phyloP scores from a whole-genome alignment of 2,329 filamentous ascomycete genomes.

The Diaporthe longicolla region DNA sequence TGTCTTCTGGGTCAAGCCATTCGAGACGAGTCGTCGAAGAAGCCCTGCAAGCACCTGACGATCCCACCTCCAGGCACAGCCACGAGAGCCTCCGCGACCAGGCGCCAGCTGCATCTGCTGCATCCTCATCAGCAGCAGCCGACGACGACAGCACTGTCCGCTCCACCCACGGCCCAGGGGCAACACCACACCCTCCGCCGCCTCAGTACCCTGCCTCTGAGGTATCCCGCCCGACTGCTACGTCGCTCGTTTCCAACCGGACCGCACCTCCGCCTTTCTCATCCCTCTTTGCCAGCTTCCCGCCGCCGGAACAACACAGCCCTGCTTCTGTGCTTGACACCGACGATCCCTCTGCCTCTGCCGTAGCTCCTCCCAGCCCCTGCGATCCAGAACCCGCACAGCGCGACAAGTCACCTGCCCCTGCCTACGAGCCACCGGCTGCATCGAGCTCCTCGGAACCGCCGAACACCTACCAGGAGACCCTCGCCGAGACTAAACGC shows the following conservation, averaged over 20 bases:
- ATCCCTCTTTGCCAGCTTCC: constrained; percentile 66
- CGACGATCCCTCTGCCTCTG: constrained; percentile 55
- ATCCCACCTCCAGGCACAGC: constrained; percentile 43
- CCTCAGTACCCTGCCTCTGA: constrained; percentile 72
- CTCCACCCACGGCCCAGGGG: constrained; percentile 28
- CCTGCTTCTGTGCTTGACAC: constrained; percentile 53
- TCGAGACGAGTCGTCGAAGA: constrained; percentile 51
- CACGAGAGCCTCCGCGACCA: constrained; percentile 49
- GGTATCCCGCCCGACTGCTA: constrained; percentile 62
- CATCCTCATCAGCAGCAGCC: constrained; percentile 44
- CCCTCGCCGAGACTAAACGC: constrained; percentile 83
- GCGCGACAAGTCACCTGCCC: constrained; percentile 59
- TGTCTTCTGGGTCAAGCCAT: constrained; percentile 55
- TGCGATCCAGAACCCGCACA: constrained; percentile 47
- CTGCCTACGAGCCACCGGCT: constrained; percentile 66
- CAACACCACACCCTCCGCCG: constrained; percentile 63
- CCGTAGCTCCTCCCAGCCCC: constrained; percentile 52
- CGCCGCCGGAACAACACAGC: constrained; percentile 46
- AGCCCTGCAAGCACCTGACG: constrained; percentile 46
- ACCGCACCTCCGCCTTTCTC: constrained; percentile 71
- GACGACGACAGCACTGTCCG: constrained; percentile 49
- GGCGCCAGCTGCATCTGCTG: constrained; percentile 46
- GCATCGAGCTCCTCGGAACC: constrained; percentile 55
- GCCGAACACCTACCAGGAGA: constrained; percentile 61
- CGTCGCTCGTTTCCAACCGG: constrained; percentile 50